These are phyloP conservation scores for Emmonsiellopsis sp. DNA, from an alignment of 2,329 filamentous ascomycete genomes.

Conservation along the genomic window DNA sequence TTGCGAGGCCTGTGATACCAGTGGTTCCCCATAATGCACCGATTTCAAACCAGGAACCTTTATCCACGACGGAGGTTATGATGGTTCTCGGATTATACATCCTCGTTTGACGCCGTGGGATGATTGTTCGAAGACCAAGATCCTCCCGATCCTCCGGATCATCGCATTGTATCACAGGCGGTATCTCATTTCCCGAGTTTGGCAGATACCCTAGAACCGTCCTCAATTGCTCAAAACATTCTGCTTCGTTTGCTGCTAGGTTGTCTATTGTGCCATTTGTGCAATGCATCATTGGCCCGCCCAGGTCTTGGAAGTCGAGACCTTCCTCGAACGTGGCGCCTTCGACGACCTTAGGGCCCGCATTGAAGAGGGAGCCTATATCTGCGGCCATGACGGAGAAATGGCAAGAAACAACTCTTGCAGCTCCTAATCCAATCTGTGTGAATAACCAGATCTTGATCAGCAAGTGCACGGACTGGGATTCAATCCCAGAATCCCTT, in stretches of 20 bases:
- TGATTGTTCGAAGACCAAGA: slow-evolving; percentile 43
- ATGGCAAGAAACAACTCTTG: slow-evolving; percentile 52
- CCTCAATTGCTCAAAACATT: slow-evolving; percentile 52
- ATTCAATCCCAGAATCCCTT: neutral
- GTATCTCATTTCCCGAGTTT: slow-evolving; percentile 46
- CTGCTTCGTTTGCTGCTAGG: slow-evolving; percentile 49
- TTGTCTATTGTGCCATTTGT: slow-evolving; percentile 60
- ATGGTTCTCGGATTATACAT: slow-evolving; percentile 53
- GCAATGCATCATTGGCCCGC: slow-evolving; percentile 52
- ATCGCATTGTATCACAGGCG: slow-evolving; percentile 37
- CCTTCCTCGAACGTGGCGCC: slow-evolving; percentile 57
- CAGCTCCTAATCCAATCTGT: slow-evolving; percentile 52
- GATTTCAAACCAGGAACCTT: slow-evolving; percentile 53
- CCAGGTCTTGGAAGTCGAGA: slow-evolving; percentile 48
- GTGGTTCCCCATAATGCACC: slow-evolving; percentile 54
- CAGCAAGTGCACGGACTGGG: neutral
- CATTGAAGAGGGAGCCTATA: slow-evolving; percentile 54
- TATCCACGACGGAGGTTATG: slow-evolving; percentile 48
- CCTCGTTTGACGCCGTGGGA: slow-evolving; percentile 47
- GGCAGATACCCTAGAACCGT: slow-evolving; percentile 50
- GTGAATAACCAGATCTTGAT: neutral
- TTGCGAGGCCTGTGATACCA: slow-evolving; percentile 51
- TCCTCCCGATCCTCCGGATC: slow-evolving; percentile 45
- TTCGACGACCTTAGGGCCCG: slow-evolving; percentile 54
- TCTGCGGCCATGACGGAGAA: slow-evolving; percentile 59